Conservation (phyloP, 805 yeast genomes). For the Blastobotrys chiropterorum region DNA sequence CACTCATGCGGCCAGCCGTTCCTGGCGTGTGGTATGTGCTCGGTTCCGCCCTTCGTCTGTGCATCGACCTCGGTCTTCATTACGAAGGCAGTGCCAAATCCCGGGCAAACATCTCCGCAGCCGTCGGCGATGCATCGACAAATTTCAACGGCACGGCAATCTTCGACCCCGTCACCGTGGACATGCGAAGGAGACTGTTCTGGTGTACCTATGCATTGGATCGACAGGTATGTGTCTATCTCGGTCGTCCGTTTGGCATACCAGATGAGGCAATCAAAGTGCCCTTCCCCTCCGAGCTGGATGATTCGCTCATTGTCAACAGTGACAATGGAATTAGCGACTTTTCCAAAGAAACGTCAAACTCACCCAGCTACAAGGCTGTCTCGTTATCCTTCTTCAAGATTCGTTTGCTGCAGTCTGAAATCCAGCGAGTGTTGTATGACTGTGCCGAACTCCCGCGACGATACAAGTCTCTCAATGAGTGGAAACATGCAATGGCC, state of each 20-base stretch:
- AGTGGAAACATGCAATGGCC: slow-evolving; percentile 58
- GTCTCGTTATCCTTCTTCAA: slow-evolving; percentile 62
- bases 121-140: too few species aligned
- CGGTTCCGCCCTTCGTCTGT: slow-evolving; percentile 71
- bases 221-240: slow-evolving; percentile 76
- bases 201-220: slow-evolving; percentile 90
- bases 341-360: slow-evolving; percentile 5
- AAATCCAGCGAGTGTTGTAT: slow-evolving; percentile 64
- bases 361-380: slow-evolving; percentile 55
- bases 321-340: slow-evolving; percentile 5
- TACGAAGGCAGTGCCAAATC: slow-evolving; percentile 42
- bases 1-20: slow-evolving; percentile 80
- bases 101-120: not conserved
- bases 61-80: slow-evolving; percentile 82
- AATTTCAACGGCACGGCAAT: slow-evolving; percentile 5
- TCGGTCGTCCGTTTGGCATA: slow-evolving; percentile 83
- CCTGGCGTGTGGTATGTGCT: slow-evolving; percentile 92
- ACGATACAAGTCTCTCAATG: slow-evolving; percentile 42
- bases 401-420: slow-evolving; percentile 70
- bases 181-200: slow-evolving; percentile 67
- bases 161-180: slow-evolving; percentile 51
- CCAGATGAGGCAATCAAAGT: slow-evolving; percentile 75
- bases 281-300: slow-evolving; percentile 65
- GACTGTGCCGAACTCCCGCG: slow-evolving; percentile 70
- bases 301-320: slow-evolving; percentile 56